Base-by-base conservation (phyloP, 1,139 yeast species). In the Kodamaea plutei region DNA sequence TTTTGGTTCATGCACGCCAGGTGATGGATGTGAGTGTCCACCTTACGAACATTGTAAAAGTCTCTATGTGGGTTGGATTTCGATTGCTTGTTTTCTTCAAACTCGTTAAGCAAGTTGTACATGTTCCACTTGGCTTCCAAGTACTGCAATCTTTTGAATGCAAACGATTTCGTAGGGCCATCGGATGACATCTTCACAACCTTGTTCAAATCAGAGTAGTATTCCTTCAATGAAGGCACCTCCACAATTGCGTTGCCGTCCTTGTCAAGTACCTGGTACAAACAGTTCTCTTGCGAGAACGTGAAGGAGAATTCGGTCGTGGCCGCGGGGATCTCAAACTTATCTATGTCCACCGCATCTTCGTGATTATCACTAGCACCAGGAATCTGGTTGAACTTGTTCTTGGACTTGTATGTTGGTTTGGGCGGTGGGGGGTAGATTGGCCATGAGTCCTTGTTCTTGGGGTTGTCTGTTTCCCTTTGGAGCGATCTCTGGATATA, bases 1-100 rank as follows among this genome's bases (percentile, higher is more conserved):
- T 93, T 93, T 58, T 93, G 98, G 52, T 93, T 93, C 98, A 91
- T 91, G 57, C 96, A 89, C 6, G 99, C 99, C 9, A 96, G 84
- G 57, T 93, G 98, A 57, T 93, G 99, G 50, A 93, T 95, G 68
- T 93, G 99, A 9, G 98, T 93, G 52, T 93, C 99, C 26, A 93
- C 99, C 56, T 93, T 93, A 66, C 98, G 79, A 29, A 93, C 98
- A 52, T 93, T 93, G 63, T 93, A 93, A 51, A 93, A 93, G 59
- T 93, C 99, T 56, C 98, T 78, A 56, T 91, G 99, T 3, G 96
- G 96, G 34, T 53, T 68, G 21, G 57, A 51, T 38, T 84, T 41
- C 11, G 95, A 81, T 42, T 84, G 93, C 15, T 91, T 79, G 11
- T 81, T 83, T 56, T 93, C 99, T 51, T 87, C 95, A 54, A 85